phyloP scores from a whole-genome alignment of 768 basidiomycete species.

The Suillus brevipes region DNA sequence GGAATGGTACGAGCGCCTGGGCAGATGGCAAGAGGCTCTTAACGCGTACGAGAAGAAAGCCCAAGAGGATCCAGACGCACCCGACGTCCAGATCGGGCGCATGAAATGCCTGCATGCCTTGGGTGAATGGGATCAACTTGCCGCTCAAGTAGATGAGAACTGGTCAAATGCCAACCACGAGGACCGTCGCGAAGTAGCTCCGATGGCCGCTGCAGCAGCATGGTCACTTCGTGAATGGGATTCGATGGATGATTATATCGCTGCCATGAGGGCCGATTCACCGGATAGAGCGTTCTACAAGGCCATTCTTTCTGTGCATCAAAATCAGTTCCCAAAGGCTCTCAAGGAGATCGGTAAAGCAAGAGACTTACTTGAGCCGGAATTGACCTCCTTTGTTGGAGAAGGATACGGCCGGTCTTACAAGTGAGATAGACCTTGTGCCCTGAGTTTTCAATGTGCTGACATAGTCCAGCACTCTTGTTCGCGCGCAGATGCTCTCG shows the following conservation, averaged over 20 bases:
- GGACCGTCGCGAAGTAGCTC: conserved; percentile 87
- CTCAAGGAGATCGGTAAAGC: conserved; percentile 88
- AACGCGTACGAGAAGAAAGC: conserved; percentile 80
- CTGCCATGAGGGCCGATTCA: conserved; percentile 89
- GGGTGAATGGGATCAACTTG: conserved; percentile 95
- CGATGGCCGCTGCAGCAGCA: conserved; percentile 94
- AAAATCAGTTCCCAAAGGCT: conserved; percentile 94
- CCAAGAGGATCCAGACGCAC: conserved; percentile 70
- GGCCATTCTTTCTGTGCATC: conserved; percentile 93
- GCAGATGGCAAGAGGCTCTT: conserved; percentile 94
- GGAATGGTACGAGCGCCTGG: conserved; percentile 97
- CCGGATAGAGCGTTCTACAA: conserved; percentile 95
- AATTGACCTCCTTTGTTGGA: conserved; percentile 87
- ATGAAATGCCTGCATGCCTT: conserved; percentile 97
- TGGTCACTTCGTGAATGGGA: conserved; percentile 99
- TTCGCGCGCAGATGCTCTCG: conserved; percentile 97
- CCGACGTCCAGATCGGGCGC: conserved; percentile 80
- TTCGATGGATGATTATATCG: conserved; percentile 95
- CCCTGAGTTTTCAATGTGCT: conserved; percentile 12
- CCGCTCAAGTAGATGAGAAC: conserved; percentile 80
- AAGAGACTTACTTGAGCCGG: conserved; percentile 87
- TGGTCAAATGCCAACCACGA: conserved; percentile 86
- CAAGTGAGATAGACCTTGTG: conserved; percentile 59
- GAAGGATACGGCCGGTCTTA: conserved; percentile 98
- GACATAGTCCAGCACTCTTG: conserved; percentile 68